phyloP scores from a whole-genome alignment of 768 basidiomycete species.

The Crepidotus variabilis region DNA sequence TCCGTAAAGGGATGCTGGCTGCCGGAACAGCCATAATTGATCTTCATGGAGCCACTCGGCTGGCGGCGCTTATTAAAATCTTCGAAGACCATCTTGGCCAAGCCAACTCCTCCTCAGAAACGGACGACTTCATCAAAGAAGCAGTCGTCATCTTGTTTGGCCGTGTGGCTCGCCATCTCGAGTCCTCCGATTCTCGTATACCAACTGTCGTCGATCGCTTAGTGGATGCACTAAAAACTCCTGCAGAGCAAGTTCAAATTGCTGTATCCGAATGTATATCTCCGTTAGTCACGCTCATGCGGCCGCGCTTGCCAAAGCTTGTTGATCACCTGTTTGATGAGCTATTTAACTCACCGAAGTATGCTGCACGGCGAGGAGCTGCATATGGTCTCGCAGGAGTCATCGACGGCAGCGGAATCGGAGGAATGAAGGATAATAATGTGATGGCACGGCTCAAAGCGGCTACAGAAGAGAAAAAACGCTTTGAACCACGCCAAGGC shows the following conservation, averaged over 20 bases:
- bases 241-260: conserved; percentile 93
- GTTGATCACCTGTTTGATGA: conserved; percentile 76
- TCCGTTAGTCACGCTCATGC: conserved; percentile 74
- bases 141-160: conserved; percentile 94
- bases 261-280: conserved; percentile 95
- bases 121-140: conserved; percentile 87
- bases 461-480: conserved; percentile 87
- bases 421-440: conserved; percentile 79
- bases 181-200: conserved; percentile 71
- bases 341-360: conserved; percentile 76
- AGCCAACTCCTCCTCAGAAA: conserved; percentile 57
- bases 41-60: conserved; percentile 65
- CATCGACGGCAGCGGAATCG: conserved; percentile 86
- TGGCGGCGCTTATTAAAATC: conserved; percentile 70
- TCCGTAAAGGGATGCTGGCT: conserved; percentile 83
- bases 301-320: conserved; percentile 53
- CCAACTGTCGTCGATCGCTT: conserved; percentile 80
- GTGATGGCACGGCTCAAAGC: conserved; percentile 68
- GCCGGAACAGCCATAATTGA: conserved; percentile 85
- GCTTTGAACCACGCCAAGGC: conserved; percentile 84
- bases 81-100: conserved; percentile 76
- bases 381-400: conserved; percentile 95
- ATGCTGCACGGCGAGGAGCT: conserved; percentile 93
- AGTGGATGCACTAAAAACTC: conserved; percentile 87
- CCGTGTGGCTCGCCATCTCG: conserved; percentile 84